Evolutionary conservation across 306 rosid species (phyloP).

Genomic region (Quercus gilva): DNA sequence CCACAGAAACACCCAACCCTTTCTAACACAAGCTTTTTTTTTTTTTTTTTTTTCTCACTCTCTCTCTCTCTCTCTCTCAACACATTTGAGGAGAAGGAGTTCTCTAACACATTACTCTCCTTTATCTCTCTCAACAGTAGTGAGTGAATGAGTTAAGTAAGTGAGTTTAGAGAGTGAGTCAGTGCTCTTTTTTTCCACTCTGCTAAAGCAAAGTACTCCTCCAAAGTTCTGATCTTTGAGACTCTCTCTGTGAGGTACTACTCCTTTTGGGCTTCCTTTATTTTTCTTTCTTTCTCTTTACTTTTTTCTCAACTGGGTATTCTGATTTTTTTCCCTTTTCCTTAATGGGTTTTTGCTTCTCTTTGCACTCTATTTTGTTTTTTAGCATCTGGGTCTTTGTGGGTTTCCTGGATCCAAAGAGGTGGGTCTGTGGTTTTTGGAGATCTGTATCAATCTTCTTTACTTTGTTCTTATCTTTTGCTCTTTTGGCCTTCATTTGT

Average conservation of each 20-base stretch:
- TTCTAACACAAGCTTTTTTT: constrained; percentile 15
- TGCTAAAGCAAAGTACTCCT: constrained; percentile 28
- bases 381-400: constrained; percentile 36
- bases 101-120: constrained; percentile 15
- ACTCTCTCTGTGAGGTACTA: constrained; percentile 30
- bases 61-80: constrained; percentile 26
- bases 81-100: constrained; percentile 31
- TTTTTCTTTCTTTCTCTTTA: constrained; percentile 11
- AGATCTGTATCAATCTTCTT: constrained; percentile 40
- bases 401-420: constrained; percentile 38
- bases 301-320: constrained; percentile 37
- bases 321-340: constrained; percentile 18
- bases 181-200: constrained; percentile 26
- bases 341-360: constrained; percentile 35
- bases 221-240: constrained; percentile 44
- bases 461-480: constrained; percentile 35
- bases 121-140: constrained; percentile 30
- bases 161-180: too few species aligned
- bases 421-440: constrained; percentile 26
- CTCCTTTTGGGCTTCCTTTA: constrained; percentile 29
- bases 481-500: constrained; percentile 17
- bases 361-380: constrained; percentile 24
- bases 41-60: not conserved
- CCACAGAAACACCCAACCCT: constrained; percentile 32
- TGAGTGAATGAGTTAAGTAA: not conserved